Conservation (phyloP, 768 basidiomycete species). For the Hemileccinum rubropunctum region DNA sequence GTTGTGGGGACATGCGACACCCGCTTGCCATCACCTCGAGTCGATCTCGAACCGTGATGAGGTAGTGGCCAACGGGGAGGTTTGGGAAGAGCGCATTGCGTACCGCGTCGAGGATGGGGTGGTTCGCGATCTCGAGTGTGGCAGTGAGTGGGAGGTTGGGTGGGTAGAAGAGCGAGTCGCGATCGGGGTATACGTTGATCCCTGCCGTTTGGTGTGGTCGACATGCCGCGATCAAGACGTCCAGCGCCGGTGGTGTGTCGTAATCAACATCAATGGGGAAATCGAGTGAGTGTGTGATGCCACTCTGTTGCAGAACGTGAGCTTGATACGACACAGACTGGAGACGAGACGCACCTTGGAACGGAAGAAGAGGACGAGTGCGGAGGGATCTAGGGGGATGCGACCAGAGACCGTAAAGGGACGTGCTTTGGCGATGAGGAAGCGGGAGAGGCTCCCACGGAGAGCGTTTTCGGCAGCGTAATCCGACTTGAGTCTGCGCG, state of each 20-base stretch:
- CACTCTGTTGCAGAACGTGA: constrained; percentile 45
- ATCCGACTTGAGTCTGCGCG: constrained; percentile 37
- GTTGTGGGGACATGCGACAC: constrained; percentile 54
- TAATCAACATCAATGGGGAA: constrained; percentile 79
- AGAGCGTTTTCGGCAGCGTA: constrained; percentile 53
- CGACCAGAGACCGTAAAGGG: constrained; percentile 67
- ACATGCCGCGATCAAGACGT: constrained; percentile 75
- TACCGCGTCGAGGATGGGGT: constrained; percentile 78
- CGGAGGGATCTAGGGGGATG: constrained; percentile 66
- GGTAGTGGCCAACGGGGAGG: constrained; percentile 64
- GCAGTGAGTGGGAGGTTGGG: constrained; percentile 68
- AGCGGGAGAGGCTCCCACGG: constrained; percentile 50
- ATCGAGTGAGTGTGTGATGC: constrained; percentile 76
- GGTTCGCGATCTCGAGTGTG: constrained; percentile 77
- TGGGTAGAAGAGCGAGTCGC: constrained; percentile 71
- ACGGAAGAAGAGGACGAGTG: constrained; percentile 73
- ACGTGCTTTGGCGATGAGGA: constrained; percentile 57
- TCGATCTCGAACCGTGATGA: constrained; percentile 64
- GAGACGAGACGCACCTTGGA: constrained; percentile 52
- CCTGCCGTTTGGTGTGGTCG: constrained; percentile 59
- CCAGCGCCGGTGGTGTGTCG: constrained; percentile 71
- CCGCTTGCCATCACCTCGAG: constrained; percentile 67
- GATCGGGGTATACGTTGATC: constrained; percentile 50
- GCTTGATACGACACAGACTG: background rate
- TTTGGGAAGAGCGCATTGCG: constrained; percentile 70